These are phyloP conservation scores for Toxoplasma gondii DNA, from an alignment of 169 alveolate species.

Conservation along the genomic window DNA sequence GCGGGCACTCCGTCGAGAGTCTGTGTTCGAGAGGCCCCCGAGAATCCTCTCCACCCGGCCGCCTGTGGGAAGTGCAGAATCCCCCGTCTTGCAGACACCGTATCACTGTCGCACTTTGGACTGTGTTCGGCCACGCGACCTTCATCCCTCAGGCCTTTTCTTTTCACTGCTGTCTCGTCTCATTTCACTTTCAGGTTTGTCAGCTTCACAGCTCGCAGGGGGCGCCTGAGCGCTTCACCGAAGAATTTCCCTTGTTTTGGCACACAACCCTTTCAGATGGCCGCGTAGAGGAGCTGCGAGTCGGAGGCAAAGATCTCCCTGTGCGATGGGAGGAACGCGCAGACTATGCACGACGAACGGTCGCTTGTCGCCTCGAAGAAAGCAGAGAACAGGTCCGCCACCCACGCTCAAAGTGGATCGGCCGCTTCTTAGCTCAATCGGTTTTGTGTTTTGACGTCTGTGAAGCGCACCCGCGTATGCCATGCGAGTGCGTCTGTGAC, in stretches of 20 bases:
- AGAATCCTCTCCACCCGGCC: no score
- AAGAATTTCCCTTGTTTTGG: slow-evolving; percentile 56
- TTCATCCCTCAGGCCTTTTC: no score
- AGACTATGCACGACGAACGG: slow-evolving; percentile 51
- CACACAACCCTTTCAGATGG: slow-evolving; percentile 70
- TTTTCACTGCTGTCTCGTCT: no score
- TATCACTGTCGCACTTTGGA: neutral
- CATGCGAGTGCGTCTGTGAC: neutral
- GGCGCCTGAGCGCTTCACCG: slow-evolving; percentile 37
- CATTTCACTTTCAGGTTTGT: slow-evolving; percentile 4
- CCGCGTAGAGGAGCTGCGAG: slow-evolving; percentile 63
- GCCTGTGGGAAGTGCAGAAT: no score
- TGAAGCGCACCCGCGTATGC: neutral
- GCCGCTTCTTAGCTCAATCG: neutral
- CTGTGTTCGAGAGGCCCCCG: no score
- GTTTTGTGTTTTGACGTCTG: no score
- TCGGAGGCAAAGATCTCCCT: slow-evolving; percentile 62
- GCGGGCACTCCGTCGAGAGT: no score
- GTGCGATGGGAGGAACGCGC: slow-evolving; percentile 65
- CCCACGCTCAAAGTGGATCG: neutral
- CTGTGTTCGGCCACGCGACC: neutral
- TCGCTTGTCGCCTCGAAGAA: slow-evolving; percentile 58
- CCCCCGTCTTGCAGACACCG: neutral
- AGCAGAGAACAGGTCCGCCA: slow-evolving; percentile 59
- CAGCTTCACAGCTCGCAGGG: neutral